These are phyloP conservation scores for Cyclotella kingstonii DNA, from an alignment of 108 stramenopile species.

Conservation along the genomic window DNA sequence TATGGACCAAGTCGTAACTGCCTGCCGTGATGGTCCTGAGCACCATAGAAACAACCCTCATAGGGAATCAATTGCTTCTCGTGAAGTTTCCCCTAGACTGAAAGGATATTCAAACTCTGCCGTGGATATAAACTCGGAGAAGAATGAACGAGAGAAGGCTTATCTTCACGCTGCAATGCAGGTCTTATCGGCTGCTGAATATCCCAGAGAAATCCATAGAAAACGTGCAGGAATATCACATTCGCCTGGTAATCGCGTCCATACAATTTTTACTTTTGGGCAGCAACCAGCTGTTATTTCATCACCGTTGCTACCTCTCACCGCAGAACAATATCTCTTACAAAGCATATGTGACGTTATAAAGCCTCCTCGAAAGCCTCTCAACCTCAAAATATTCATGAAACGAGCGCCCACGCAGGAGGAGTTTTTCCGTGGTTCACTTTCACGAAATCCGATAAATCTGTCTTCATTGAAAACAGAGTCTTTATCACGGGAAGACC, in stretches of 20 bases:
- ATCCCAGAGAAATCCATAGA: conserved; percentile 16
- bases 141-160: conserved; percentile 48
- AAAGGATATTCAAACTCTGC: background rate
- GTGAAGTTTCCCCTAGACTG: background rate
- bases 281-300: conserved; percentile 11
- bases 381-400: conserved; percentile 77
- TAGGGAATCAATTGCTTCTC: conserved; percentile 12
- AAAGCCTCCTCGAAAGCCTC: conserved; percentile 75
- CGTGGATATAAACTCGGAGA: background rate
- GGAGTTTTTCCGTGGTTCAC: conserved; percentile 80
- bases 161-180: conserved; percentile 62
- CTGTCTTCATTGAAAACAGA: conserved; percentile 44
- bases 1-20: conserved; percentile 28
- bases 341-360: conserved; percentile 61
- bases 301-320: conserved; percentile 32
- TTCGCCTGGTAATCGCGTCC: background rate
- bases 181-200: conserved; percentile 50
- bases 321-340: conserved; percentile 56
- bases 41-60: conserved; percentile 30
- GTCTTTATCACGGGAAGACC: conserved; percentile 21
- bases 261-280: conserved; percentile 6
- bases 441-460: conserved; percentile 71
- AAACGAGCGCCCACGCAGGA: conserved; percentile 84
- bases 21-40: conserved; percentile 1
- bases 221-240: background rate